Conservation (phyloP, 257 asterid genomes). For the Handroanthus guayacan region DNA sequence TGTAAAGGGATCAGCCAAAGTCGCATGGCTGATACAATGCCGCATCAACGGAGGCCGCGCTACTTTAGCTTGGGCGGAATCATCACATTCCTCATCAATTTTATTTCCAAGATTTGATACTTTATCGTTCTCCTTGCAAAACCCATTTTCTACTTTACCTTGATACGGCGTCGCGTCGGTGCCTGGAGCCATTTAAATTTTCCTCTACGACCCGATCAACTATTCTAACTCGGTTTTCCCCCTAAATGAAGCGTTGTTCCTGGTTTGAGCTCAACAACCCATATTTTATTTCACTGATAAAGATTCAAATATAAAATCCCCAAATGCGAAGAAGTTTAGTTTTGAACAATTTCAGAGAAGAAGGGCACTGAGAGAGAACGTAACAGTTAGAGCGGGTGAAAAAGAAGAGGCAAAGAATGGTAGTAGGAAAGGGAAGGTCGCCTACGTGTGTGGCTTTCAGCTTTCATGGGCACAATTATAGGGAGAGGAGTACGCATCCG, state of each 20-base stretch:
- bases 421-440: conserved; percentile 44
- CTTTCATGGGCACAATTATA: conserved; percentile 39
- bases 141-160: conserved; percentile 55
- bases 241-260: background rate
- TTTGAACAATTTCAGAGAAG: conserved; percentile 1
- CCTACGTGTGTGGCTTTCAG: conserved; percentile 38
- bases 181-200: conserved; percentile 59
- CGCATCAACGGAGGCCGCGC: conserved; percentile 85
- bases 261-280: conserved; percentile 33
- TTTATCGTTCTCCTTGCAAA: conserved; percentile 46
- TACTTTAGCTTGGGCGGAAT: conserved; percentile 53
- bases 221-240: background rate
- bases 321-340: conserved; percentile 1
- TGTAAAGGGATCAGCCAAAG: conserved; percentile 59
- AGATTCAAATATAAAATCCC: conserved; percentile 18
- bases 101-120: conserved; percentile 44
- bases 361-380: background rate
- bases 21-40: conserved; percentile 83
- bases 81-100: conserved; percentile 50
- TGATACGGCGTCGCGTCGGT: conserved; percentile 46
- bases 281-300: conserved; percentile 2
- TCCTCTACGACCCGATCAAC: conserved; percentile 36
- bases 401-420: conserved; percentile 52
- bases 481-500: conserved; percentile 22
- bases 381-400: conserved; percentile 15